These are phyloP conservation scores for Apiospora saccharicola DNA, from an alignment of 2,329 filamentous ascomycete species.

Conservation along the genomic window DNA sequence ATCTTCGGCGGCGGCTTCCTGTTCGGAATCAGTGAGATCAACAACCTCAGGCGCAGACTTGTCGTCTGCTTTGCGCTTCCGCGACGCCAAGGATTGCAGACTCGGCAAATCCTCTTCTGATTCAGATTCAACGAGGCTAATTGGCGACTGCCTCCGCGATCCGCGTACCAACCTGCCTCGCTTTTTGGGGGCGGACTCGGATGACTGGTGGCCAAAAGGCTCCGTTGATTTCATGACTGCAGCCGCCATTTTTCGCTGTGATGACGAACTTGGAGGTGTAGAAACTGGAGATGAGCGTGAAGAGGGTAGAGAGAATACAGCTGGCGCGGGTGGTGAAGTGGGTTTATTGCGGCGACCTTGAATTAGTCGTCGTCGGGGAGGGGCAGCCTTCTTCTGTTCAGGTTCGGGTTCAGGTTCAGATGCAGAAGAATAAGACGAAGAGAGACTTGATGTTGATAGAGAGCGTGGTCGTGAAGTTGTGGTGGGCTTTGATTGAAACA, in stretches of 20 bases:
- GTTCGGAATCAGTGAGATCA: slow-evolving; percentile 23
- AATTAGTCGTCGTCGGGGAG: slow-evolving; percentile 39
- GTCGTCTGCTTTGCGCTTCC: slow-evolving; percentile 36
- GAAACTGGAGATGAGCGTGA: slow-evolving; percentile 41
- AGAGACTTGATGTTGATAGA: not conserved
- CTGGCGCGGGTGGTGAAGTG: slow-evolving; percentile 37
- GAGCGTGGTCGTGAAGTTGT: not conserved
- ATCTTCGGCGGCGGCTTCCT: slow-evolving; percentile 17
- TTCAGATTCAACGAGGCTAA: slow-evolving; percentile 32
- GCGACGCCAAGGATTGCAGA: slow-evolving; percentile 24
- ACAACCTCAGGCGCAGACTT: slow-evolving; percentile 17
- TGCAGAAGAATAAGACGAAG: slow-evolving; percentile 16
- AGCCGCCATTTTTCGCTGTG: slow-evolving; percentile 25
- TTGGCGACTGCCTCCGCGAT: slow-evolving; percentile 8
- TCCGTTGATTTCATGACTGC: not conserved
- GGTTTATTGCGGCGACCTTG: slow-evolving; percentile 37
- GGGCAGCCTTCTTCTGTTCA: slow-evolving; percentile 31
- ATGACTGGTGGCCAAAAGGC: not conserved
- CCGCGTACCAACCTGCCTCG: slow-evolving; percentile 18
- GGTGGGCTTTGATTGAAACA: not conserved
- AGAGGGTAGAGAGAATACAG: slow-evolving; percentile 43
- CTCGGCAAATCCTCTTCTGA: slow-evolving; percentile 29
- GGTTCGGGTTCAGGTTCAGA: slow-evolving; percentile 25
- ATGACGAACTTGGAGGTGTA: slow-evolving; percentile 37
- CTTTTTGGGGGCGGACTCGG: not conserved